phyloP scores from a whole-genome alignment of 768 basidiomycete species.

The Pleurotus platypus region DNA sequence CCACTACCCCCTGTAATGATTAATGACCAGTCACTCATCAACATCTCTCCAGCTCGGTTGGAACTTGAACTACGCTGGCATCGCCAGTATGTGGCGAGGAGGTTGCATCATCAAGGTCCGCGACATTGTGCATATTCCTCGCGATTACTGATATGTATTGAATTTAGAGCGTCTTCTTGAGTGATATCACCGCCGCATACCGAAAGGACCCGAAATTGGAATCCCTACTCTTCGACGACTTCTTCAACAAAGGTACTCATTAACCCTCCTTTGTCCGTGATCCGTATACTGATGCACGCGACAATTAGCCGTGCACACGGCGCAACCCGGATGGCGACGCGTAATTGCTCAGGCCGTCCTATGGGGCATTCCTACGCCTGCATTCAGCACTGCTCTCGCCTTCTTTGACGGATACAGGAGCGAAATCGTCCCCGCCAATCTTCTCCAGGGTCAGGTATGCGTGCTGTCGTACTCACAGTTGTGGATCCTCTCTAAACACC shows the following conservation, averaged over 20 bases:
- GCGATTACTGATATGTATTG: neutral
- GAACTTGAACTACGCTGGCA: slow-evolving; percentile 97
- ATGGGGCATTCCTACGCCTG: slow-evolving; percentile 97
- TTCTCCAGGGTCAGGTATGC: slow-evolving; percentile 86
- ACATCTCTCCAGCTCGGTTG: slow-evolving; percentile 55
- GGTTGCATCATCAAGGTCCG: slow-evolving; percentile 95
- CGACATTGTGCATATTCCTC: neutral
- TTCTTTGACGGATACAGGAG: slow-evolving; percentile 99
- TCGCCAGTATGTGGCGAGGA: slow-evolving; percentile 99
- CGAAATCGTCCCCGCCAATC: slow-evolving; percentile 89
- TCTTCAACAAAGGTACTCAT: slow-evolving; percentile 85
- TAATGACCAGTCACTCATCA: neutral
- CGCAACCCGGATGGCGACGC: slow-evolving; percentile 98
- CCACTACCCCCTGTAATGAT: neutral
- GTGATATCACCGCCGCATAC: slow-evolving; percentile 91
- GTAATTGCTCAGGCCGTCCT: slow-evolving; percentile 94
- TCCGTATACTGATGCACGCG: slow-evolving; percentile 5
- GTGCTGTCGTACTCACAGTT: too few relatives aligned
- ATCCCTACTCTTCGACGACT: slow-evolving; percentile 92
- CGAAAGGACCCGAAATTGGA: slow-evolving; percentile 80
- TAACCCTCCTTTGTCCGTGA: slow-evolving; percentile 1
- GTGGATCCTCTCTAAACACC: neutral
- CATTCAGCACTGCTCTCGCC: slow-evolving; percentile 96
- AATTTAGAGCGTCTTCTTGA: slow-evolving; percentile 80
- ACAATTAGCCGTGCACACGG: slow-evolving; percentile 75